Conservation (phyloP, 2,329 filamentous ascomycete species). For the Paraphoma sp. region DNA sequence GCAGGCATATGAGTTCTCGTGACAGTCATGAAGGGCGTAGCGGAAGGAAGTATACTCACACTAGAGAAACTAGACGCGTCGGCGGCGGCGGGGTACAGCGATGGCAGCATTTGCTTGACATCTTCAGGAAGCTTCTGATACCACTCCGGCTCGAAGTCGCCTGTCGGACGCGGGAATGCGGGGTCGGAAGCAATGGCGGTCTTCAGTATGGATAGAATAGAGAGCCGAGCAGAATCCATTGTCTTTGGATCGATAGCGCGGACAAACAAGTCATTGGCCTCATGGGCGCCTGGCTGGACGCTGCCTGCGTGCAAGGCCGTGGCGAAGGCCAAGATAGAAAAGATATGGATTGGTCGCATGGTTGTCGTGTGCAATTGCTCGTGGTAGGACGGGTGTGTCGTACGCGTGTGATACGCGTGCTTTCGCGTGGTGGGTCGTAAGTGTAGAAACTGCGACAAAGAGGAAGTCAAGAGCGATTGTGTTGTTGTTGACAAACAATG, state of each 20-base stretch:
- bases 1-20: neutral
- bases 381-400: neutral
- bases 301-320: neutral
- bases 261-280: neutral
- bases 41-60: neutral
- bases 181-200: slow-evolving; percentile 17
- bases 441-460: slow-evolving; percentile 1
- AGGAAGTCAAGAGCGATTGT: neutral
- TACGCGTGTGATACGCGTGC: neutral
- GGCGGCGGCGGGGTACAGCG: slow-evolving; percentile 16
- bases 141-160: slow-evolving; percentile 16
- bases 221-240: slow-evolving; percentile 20
- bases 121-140: slow-evolving; percentile 18
- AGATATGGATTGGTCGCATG: slow-evolving; percentile 12
- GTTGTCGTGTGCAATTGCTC: neutral
- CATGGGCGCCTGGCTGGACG: neutral
- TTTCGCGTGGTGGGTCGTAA: neutral
- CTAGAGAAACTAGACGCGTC: neutral
- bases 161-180: slow-evolving; percentile 8
- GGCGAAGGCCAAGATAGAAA: slow-evolving; percentile 2
- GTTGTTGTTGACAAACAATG: slow-evolving; percentile 17
- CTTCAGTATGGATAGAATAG: slow-evolving; percentile 20
- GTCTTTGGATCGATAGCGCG: slow-evolving; percentile 17
- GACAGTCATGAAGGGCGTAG: neutral
- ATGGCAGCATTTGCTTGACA: slow-evolving; percentile 15